phyloP scores from a whole-genome alignment of 73 alveolate species.

The Paraurostyla sp. region DNA sequence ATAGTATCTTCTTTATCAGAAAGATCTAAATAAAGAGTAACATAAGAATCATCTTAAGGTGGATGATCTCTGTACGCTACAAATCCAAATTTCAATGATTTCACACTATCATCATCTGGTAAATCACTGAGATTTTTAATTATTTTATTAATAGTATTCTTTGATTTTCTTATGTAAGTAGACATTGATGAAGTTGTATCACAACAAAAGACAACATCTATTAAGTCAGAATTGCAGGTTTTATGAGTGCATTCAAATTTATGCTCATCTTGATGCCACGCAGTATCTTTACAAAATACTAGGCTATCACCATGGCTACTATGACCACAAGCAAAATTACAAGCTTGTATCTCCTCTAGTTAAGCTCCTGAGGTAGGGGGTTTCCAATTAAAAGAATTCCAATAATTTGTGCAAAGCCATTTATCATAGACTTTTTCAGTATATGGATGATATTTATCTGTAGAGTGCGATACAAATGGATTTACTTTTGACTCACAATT shows the following conservation, averaged over 20 bases:
- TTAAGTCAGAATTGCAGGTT: constrained; percentile 24
- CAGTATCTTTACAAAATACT: constrained; percentile 23
- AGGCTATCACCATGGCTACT: constrained; percentile 20
- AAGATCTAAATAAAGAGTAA: constrained; percentile 79
- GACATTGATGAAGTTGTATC: constrained; percentile 93
- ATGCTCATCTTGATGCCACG: constrained; percentile 56
- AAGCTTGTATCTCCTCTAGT: neutral
- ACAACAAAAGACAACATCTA: constrained; percentile 89
- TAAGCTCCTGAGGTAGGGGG: constrained; percentile 60
- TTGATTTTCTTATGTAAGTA: constrained; percentile 83
- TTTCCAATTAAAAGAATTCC: constrained; percentile 53
- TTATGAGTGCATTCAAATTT: constrained; percentile 78
- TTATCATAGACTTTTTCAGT: constrained; percentile 17
- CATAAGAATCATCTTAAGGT: constrained; percentile 84
- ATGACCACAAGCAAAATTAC: constrained; percentile 51
- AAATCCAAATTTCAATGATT: constrained; percentile 83
- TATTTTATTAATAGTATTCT: constrained; percentile 83
- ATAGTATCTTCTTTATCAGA: constrained; percentile 78
- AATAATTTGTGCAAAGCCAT: constrained; percentile 53
- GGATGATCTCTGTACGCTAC: constrained; percentile 95
- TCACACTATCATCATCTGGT: no score
- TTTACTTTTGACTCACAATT: constrained; percentile 41
- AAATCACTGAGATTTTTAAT: no score
- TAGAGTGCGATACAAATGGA: constrained; percentile 63
- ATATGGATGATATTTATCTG: constrained; percentile 42